Conservation (phyloP, 768 basidiomycete species). For the Glaciozyma antarctica region DNA sequence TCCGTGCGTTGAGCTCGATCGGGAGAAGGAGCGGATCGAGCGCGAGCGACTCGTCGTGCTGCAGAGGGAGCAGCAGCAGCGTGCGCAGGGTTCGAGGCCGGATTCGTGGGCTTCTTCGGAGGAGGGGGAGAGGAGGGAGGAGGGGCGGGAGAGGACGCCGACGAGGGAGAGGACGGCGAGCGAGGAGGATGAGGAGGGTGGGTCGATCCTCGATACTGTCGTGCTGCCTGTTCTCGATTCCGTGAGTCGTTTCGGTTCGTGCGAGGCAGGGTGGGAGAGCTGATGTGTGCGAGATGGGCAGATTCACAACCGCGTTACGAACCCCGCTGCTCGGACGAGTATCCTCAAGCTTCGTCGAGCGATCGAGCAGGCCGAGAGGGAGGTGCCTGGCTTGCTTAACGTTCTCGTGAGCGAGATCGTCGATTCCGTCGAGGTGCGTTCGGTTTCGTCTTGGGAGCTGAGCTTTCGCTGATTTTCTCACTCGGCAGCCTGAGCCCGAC, state of each 20-base stretch:
- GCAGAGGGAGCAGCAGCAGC: conserved; percentile 2
- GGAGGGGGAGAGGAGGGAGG: neutral
- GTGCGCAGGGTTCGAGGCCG: neutral
- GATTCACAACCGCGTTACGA: conserved; percentile 85
- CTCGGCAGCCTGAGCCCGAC: conserved; percentile 25
- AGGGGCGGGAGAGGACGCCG: neutral
- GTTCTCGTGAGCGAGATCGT: conserved; percentile 48
- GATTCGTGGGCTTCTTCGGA: too few species aligned
- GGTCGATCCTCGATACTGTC: conserved; percentile 81
- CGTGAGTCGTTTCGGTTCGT: conserved; percentile 46
- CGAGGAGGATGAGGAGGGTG: conserved; percentile 34
- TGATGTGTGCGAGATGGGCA: conserved; percentile 37
- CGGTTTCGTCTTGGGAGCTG: neutral
- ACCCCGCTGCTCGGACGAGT: conserved; percentile 73
- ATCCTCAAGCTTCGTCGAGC: conserved; percentile 79
- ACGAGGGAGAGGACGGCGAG: conserved; percentile 20
- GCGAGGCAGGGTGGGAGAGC: neutral
- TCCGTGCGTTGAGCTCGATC: conserved; percentile 16
- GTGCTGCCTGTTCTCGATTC: conserved; percentile 92
- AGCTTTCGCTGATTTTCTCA: neutral
- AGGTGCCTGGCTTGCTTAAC: conserved; percentile 87
- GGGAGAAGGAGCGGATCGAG: conserved; percentile 5
- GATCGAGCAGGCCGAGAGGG: conserved; percentile 86
- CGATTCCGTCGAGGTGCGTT: conserved; percentile 19
- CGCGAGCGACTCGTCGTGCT: conserved; percentile 2